Evolutionary conservation across 371 early-diverging fungal species (phyloP), one percentile per base, ranked within the genome.

Genomic region (Chytridium lagenaria): DNA sequence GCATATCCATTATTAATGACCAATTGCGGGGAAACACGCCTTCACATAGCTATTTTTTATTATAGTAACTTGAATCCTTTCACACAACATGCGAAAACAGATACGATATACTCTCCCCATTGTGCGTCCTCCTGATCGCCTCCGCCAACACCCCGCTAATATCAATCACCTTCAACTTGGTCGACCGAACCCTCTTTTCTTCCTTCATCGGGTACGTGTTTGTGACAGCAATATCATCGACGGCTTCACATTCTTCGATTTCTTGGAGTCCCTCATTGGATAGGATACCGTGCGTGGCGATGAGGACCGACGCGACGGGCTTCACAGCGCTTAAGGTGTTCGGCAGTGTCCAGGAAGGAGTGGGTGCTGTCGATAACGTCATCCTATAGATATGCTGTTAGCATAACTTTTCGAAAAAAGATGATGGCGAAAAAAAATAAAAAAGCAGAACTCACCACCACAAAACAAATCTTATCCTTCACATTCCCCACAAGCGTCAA

Each of bases 111-210:
- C 92, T 92, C 85, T 98, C 99, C 69, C 98, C 98, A 78, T 98
- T 98, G 85, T 98, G 98, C 65, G 95, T 97, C 74, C 99, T 86
- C 77, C 99, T 91, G 74, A 98, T 98, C 5, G 99, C 99, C 83
- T 98, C 99, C 26, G 98, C 93, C 55, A 98, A 81, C 30, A 95
- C 92, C 3, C 89, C 88, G 40, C 92, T 91, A 59, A 98, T 89
- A 83, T 98, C 98, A 78, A 98, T 94, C 30, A 93, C 84, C 38
- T 83, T 80, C 36, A 98, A 84, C 80, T 98, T 98, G 31, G 86
- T 95, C 55, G 91, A 90, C 50, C 86, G 81, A 1, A 80, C 83
- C 38, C 87, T 85, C 79, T 95, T 93, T 76, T 90, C 90, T 28
- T 84, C 83, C 28, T 92, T 89, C 76, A 82, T 59, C 50, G 98